phyloP scores from a whole-genome alignment of 2,329 filamentous ascomycete genomes.

The Xylariaceae sp. region DNA sequence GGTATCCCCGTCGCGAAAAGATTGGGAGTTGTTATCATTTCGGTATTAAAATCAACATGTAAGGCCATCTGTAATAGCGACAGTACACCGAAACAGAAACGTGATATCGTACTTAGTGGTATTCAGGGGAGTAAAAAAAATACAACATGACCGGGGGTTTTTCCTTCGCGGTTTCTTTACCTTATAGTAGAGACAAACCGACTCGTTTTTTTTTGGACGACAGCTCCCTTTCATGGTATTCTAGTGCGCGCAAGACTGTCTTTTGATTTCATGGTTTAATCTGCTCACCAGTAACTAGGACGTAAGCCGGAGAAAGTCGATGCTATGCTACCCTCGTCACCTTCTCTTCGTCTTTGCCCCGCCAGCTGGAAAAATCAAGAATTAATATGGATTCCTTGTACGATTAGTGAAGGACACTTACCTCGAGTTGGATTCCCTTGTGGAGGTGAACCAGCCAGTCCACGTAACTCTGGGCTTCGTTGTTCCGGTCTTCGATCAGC shows the following conservation, averaged over 20 bases:
- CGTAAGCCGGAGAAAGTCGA: slow-evolving; percentile 55
- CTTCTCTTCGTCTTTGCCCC: slow-evolving; percentile 67
- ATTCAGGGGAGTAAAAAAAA: background rate
- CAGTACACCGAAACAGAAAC: background rate
- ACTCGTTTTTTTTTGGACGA: slow-evolving; percentile 2
- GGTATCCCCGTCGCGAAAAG: too few species aligned
- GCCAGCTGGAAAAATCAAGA: slow-evolving; percentile 45
- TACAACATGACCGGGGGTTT: background rate
- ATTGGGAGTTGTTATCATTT: background rate
- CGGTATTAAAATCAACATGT: background rate
- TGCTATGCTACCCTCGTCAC: slow-evolving; percentile 46
- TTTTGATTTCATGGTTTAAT: slow-evolving; percentile 5
- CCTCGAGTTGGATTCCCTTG: slow-evolving; percentile 86
- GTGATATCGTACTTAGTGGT: background rate
- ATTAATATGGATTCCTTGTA: slow-evolving; percentile 6
- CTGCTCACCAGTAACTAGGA: slow-evolving; percentile 53
- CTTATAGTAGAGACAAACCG: background rate
- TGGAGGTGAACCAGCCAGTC: slow-evolving; percentile 98
- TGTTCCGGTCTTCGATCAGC: slow-evolving; percentile 91
- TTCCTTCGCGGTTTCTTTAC: background rate
- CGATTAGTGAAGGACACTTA: slow-evolving; percentile 37
- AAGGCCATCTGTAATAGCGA: too few species aligned
- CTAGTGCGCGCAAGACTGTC: slow-evolving; percentile 16
- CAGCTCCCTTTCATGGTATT: slow-evolving; percentile 11
- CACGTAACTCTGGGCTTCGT: slow-evolving; percentile 95